Conservation (phyloP, 1,284 basidiomycete genomes). For the Tranzscheliella williamsii region DNA sequence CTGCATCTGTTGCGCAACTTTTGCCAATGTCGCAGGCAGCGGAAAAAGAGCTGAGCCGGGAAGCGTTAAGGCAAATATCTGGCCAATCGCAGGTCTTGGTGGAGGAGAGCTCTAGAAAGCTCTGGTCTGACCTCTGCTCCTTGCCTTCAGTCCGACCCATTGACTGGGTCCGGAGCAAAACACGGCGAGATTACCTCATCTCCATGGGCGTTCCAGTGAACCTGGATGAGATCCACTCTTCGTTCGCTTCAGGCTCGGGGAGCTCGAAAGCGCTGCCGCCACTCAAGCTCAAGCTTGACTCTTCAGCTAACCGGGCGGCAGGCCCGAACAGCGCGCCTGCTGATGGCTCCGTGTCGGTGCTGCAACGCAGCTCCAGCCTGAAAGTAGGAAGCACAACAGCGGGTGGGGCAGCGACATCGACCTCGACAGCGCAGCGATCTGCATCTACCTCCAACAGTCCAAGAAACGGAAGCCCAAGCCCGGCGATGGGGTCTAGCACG, state of each 20-base stretch:
- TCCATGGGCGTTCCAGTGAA: constrained; percentile 58
- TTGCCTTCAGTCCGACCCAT: constrained; percentile 42
- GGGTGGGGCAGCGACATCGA: constrained; percentile 1
- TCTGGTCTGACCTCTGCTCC: constrained; percentile 17
- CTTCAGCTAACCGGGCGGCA: background rate
- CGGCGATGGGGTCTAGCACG: constrained; percentile 22
- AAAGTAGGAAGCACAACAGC: background rate
- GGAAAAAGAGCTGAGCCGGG: constrained; percentile 13
- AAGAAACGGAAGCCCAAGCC: constrained; percentile 24
- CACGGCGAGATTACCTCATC: constrained; percentile 53
- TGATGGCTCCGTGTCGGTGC: constrained; percentile 1
- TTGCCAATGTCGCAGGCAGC: constrained; percentile 24
- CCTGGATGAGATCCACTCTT: constrained; percentile 52
- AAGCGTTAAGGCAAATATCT: constrained; percentile 40
- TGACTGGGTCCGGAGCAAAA: constrained; percentile 53
- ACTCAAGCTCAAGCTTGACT: constrained; percentile 44
- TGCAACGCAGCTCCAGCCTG: constrained; percentile 21
- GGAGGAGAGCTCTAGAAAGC: constrained; percentile 23
- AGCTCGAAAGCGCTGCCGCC: constrained; percentile 36
- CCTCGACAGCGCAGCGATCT: constrained; percentile 7
- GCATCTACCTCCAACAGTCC: constrained; percentile 31
- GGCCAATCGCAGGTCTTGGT: constrained; percentile 47
- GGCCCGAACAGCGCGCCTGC: constrained; percentile 7
- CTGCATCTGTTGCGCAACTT: constrained; percentile 6
- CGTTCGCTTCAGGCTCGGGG: constrained; percentile 12